phyloP scores from a whole-genome alignment of 345 rosid genomes.

The Jatropha curcas region DNA sequence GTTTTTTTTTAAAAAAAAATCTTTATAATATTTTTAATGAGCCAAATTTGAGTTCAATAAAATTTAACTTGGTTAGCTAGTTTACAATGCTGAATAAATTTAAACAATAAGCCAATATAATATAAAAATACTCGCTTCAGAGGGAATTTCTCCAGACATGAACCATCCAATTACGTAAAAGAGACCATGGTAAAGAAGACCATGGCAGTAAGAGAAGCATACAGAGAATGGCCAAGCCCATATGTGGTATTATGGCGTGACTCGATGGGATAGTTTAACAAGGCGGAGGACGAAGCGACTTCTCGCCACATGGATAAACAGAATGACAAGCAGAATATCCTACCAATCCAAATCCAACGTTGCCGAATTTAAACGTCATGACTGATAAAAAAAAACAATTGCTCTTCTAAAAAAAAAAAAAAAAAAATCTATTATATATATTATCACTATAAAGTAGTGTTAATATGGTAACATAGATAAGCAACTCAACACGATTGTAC shows the following conservation, averaged over 20 bases:
- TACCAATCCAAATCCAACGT: slow-evolving; percentile 24
- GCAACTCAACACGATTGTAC: too few species aligned
- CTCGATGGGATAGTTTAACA: slow-evolving; percentile 23
- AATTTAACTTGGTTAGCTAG: slow-evolving; percentile 55
- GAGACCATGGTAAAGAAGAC: slow-evolving; percentile 37
- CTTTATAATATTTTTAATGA: too few species aligned
- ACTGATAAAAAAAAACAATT: too few species aligned
- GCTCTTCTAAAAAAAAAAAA: too few species aligned
- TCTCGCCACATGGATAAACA: slow-evolving; percentile 35
- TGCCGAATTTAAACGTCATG: slow-evolving; percentile 19
- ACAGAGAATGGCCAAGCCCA: slow-evolving; percentile 41
- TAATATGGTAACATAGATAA: too few species aligned
- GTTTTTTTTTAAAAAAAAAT: too few species aligned
- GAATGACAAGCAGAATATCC: slow-evolving; percentile 35
- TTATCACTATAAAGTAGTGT: too few species aligned
- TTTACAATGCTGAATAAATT: too few species aligned
- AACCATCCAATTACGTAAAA: slow-evolving; percentile 31
- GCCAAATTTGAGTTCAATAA: too few species aligned
- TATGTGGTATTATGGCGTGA: slow-evolving; percentile 33
- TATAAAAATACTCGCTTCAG: slow-evolving; percentile 1
- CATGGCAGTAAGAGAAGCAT: too few species aligned
- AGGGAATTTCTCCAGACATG: slow-evolving; percentile 16
- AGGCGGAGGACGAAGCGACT: slow-evolving; percentile 36
- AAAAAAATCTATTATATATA: too few species aligned
- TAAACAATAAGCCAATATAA: too few species aligned